Base-by-base conservation (phyloP, 2,329 filamentous ascomycete genomes). In the Aspergillus aculeatinus region DNA sequence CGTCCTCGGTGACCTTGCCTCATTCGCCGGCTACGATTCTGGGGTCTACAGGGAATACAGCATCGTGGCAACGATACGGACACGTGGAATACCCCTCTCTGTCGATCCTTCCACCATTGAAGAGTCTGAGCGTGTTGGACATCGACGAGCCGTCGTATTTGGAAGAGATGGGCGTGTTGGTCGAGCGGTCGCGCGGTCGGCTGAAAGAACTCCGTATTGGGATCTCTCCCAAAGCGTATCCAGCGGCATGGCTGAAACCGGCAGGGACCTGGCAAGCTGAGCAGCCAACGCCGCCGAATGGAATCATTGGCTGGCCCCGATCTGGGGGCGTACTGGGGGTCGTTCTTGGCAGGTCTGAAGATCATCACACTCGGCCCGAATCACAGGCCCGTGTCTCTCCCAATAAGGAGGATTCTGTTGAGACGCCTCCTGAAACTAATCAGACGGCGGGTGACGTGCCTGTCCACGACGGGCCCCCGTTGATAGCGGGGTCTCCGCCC, bases 141-240 rank as follows among this genome's bases (percentile, higher is more conserved):
- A 89, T 95, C 61, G 91, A 95, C 68, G 90, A 94, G 70, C 76
- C 91, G n/a, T 84, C 88, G 29, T 95, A 95, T 72, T 77, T 94
- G 42, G 90, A 94, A 70, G 91, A 95, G 76, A 89, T 95, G 85
- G 88, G 89, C 57, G 81, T 91, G 48, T 81, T 95, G 12, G 86
- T 95, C 61, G 88, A 89, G 61, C 85, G 87, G 25, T 94, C 90
- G 12, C 81, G 85, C 60, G 80, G 83, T 62, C 82, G 82, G 48
- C 77, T 95, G 16, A 83, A 84, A 31, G 91, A 94, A 73, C 80
- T 96, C 35, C 83, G 90, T 48, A 83, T 95, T 5, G 90, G 91
- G 5, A 86, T 95, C 58, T 86, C 90, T 5, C 71, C 78, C 14
- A 71, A 69, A 53, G 64, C 66, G 4, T 65, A 68, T 42, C 55